phyloP scores from a whole-genome alignment of 352 stramenopile species.

The Phytopythium ostracodes region DNA sequence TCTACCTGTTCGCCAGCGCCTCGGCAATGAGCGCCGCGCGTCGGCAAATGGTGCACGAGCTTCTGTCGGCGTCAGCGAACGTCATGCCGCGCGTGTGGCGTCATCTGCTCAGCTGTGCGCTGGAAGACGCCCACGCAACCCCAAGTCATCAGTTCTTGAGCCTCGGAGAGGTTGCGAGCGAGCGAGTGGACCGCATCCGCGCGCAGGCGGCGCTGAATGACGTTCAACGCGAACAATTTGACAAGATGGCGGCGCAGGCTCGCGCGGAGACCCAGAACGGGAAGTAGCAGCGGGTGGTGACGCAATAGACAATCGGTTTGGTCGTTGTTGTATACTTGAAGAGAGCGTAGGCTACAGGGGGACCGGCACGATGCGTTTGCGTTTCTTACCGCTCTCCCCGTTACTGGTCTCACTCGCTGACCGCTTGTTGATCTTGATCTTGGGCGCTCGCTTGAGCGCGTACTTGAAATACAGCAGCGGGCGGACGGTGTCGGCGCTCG shows the following conservation, averaged over 20 bases:
- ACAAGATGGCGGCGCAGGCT: not conserved
- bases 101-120: conserved; percentile 50
- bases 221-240: conserved; percentile 26
- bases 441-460: conserved; percentile 10
- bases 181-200: conserved; percentile 10
- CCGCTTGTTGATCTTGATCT: too few relatives aligned
- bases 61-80: conserved; percentile 14
- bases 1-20: conserved; percentile 45
- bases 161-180: conserved; percentile 11
- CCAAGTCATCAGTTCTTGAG: conserved; percentile 4
- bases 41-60: conserved; percentile 43
- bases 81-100: conserved; percentile 38
- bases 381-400: conserved; percentile 17
- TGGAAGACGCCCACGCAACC: not conserved
- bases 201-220: conserved; percentile 23
- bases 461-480: conserved; percentile 80
- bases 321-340: not conserved
- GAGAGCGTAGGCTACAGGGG: conserved; percentile 4
- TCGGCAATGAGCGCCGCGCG: conserved; percentile 34
- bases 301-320: not conserved
- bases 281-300: not conserved
- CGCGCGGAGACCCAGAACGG: not conserved
- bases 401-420: not conserved
- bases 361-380: conserved; percentile 32
- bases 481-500: conserved; percentile 31